Evolutionary conservation across 306 rosid species (phyloP).

Genomic region (Quercus robur): DNA sequence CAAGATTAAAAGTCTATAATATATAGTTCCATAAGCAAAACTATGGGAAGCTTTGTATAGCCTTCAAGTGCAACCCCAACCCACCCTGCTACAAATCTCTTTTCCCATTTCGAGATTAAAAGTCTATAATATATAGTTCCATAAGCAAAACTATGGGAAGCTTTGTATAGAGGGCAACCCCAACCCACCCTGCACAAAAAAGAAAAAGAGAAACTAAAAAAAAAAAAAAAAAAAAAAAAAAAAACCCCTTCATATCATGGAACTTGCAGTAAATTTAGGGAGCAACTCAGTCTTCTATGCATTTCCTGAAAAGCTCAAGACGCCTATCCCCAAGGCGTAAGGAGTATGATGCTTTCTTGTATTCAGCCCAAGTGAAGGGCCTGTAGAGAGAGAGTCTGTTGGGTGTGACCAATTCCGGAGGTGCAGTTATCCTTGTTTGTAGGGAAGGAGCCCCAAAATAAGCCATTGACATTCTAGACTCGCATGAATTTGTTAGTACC

Average conservation of each 20-base stretch:
- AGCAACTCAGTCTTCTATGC: background rate
- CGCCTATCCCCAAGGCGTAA: conserved; percentile 62
- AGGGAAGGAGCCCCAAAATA: conserved; percentile 72
- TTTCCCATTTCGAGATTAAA: background rate
- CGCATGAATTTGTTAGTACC: conserved; percentile 46
- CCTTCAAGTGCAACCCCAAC: background rate
- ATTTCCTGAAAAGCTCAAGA: conserved; percentile 41
- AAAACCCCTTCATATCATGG: background rate
- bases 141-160: background rate
- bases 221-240: background rate
- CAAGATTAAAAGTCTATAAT: background rate
- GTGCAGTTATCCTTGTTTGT: conserved; percentile 39
- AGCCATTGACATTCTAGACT: conserved; percentile 62
- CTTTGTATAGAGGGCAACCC: background rate
- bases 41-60: background rate
- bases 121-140: background rate
- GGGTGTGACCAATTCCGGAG: conserved; percentile 45
- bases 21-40: background rate
- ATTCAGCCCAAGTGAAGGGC: conserved; percentile 82
- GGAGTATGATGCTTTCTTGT: conserved; percentile 60
- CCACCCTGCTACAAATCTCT: background rate
- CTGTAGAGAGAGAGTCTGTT: conserved; percentile 51
- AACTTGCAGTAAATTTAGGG: background rate
- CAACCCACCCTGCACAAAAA: background rate
- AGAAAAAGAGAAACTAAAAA: background rate